Conservation (phyloP, 2,329 filamentous ascomycete genomes). For the Aspergillus fumigatus region DNA sequence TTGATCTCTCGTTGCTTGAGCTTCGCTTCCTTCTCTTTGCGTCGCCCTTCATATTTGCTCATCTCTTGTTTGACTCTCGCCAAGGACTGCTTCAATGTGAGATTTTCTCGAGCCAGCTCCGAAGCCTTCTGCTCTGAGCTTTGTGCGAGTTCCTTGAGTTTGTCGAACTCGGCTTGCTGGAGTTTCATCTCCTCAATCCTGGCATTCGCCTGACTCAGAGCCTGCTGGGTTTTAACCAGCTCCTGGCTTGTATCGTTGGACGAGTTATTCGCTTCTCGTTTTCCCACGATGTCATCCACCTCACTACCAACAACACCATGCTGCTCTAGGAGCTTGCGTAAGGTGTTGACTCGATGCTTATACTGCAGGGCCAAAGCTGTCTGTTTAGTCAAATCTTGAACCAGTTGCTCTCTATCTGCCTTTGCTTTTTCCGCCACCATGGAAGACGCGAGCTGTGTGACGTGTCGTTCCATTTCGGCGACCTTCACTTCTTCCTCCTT, state of each 20-base stretch:
- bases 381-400: conserved; percentile 41
- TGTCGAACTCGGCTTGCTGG: conserved; percentile 29
- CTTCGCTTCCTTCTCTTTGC: conserved; percentile 40
- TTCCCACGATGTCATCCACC: conserved; percentile 16
- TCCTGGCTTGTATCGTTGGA: conserved; percentile 20
- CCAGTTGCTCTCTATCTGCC: conserved; percentile 36
- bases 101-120: conserved; percentile 40
- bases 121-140: conserved; percentile 39
- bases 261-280: conserved; percentile 14
- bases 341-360: conserved; percentile 37
- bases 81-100: conserved; percentile 36
- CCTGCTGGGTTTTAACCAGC: conserved; percentile 30
- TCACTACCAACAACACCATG: conserved; percentile 35
- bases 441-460: conserved; percentile 38
- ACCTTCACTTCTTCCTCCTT: conserved; percentile 47
- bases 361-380: conserved; percentile 43
- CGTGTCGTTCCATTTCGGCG: conserved; percentile 40
- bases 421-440: conserved; percentile 30
- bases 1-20: conserved; percentile 38
- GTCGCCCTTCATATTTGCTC: conserved; percentile 38
- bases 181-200: conserved; percentile 31
- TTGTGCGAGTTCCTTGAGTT: conserved; percentile 31
- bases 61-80: conserved; percentile 41
- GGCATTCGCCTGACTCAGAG: conserved; percentile 31
- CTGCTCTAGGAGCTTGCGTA: conserved; percentile 35